Base-by-base conservation (phyloP, 306 rosid species). In the Comarum palustre region DNA sequence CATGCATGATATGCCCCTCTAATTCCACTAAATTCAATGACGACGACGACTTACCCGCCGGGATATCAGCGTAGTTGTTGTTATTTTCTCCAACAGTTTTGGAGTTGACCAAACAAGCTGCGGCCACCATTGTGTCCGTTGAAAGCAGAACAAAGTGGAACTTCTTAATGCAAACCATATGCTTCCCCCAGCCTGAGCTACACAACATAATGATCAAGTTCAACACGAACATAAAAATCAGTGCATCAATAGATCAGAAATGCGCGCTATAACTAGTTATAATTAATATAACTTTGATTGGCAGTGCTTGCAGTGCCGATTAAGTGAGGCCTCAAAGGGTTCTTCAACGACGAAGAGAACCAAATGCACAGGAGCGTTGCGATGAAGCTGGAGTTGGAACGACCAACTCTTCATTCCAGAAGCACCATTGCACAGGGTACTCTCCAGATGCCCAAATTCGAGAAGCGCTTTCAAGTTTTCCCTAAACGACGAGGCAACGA, bases 81-180 rank as follows among this genome's bases (percentile, higher is more conserved):
- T 29, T 60, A 31, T 60, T 32, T 20, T 43, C 66, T 61, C 43
- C 43, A 0, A 2, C 16, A n/a, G 48, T 54, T 72, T 72, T 72
- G 31, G 29, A 59, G 29, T 82, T 61, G 43, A 32, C 83, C 41
- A 73, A 54, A 67, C 86, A 84, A 41, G 85, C 80, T 0, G 46
- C 73, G 52, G 78, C 77, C 62, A 82, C 76, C 76, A 85, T 25
- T 57, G 89, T 83, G 71, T 87, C 97, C 79, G 92, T 87, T 4
- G 97, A 87, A 16, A 92, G 92, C 79, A 93, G 48, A 71, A 93
- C n/a, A 32, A 93, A 93, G 77, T 93, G 97, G 45, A 90, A 91
- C 86, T 85, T 89, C 90, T 87, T 90, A 48, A 87, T 90, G 90
- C 97, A 93, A 19, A 89, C 88, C 78, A 86, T 78, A 79, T 91